Percentiles rank a stretch among this genome's conserved stretches.
Evolutionary conservation across 1,284 basidiomycete species (phyloP).

Genomic region (Pulchroboletus neoregius): DNA sequence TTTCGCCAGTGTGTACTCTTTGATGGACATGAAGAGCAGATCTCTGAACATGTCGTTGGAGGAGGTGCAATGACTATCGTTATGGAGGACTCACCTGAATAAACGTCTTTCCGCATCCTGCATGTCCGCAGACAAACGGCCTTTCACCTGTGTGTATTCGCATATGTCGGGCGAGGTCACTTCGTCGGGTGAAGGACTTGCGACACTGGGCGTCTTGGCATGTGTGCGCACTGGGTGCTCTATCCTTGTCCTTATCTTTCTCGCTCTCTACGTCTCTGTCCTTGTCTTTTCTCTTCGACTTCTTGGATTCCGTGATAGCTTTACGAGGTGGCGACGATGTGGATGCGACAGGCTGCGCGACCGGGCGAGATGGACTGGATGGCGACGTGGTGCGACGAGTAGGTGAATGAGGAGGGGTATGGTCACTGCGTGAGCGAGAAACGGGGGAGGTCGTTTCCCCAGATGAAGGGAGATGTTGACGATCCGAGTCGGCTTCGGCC

Average conservation of each 20-base stretch:
- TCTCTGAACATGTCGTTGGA: conserved; percentile 45
- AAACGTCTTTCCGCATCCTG: conserved; percentile 78
- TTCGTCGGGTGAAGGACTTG: conserved; percentile 72
- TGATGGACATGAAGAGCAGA: conserved; percentile 84
- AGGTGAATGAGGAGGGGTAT: conserved; percentile 25
- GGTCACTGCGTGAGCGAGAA: conserved; percentile 31
- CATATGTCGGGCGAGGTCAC: conserved; percentile 75
- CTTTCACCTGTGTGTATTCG: conserved; percentile 88
- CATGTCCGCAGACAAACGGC: conserved; percentile 69
- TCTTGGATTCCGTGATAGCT: conserved; percentile 32
- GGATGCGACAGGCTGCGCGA: conserved; percentile 33
- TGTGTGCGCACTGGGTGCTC: conserved; percentile 38
- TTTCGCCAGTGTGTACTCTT: conserved; percentile 86
- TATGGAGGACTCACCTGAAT: conserved; percentile 59
- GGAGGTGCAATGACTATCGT: conserved; percentile 1
- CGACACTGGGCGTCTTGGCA: conserved; percentile 65
- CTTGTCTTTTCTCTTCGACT: conserved; percentile 38
- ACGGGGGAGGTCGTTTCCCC: conserved; percentile 28
- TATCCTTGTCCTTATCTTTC: conserved; percentile 36
- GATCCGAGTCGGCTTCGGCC: conserved; percentile 43
- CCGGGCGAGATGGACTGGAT: conserved; percentile 35
- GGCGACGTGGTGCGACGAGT: conserved; percentile 18
- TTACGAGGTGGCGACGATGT: conserved; percentile 31
- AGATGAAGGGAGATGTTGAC: conserved; percentile 31
- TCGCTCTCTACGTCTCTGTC: conserved; percentile 34